phyloP scores from a whole-genome alignment of 305 asterid species.

The Euphrasia arctica region DNA sequence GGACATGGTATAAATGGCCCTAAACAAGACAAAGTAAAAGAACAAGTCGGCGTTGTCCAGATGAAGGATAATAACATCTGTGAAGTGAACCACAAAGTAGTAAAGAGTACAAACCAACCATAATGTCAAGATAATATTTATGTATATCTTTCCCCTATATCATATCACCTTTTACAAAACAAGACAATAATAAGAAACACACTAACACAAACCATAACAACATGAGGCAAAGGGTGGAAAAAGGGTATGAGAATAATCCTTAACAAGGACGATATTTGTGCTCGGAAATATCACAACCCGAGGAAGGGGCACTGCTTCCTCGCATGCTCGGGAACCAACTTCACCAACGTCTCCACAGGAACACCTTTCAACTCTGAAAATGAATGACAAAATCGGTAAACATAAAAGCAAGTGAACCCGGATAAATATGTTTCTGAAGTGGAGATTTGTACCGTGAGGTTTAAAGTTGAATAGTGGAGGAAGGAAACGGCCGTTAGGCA shows the following conservation, averaged over 20 bases:
- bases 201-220: conserved; percentile 24
- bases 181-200: not conserved
- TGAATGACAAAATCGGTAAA: conserved; percentile 18
- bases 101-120: not conserved
- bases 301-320: conserved; percentile 73
- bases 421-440: conserved; percentile 3
- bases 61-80: no score
- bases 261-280: conserved; percentile 8
- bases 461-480: conserved; percentile 92
- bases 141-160: not conserved
- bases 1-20: no score
- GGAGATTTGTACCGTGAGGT: conserved; percentile 66
- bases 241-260: not conserved
- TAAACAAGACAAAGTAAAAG: no score
- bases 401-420: not conserved
- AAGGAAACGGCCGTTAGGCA: conserved; percentile 78
- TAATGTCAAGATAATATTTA: not conserved
- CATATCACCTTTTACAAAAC: conserved; percentile 38
- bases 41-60: no score
- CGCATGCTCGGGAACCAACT: conserved; percentile 89
- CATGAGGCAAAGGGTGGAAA: not conserved
- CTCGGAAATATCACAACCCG: conserved; percentile 43
- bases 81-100: not conserved
- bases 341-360: conserved; percentile 54
- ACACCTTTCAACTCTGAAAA: conserved; percentile 81